phyloP scores from a whole-genome alignment of 345 rosid genomes.

The Salix koriyanagi region DNA sequence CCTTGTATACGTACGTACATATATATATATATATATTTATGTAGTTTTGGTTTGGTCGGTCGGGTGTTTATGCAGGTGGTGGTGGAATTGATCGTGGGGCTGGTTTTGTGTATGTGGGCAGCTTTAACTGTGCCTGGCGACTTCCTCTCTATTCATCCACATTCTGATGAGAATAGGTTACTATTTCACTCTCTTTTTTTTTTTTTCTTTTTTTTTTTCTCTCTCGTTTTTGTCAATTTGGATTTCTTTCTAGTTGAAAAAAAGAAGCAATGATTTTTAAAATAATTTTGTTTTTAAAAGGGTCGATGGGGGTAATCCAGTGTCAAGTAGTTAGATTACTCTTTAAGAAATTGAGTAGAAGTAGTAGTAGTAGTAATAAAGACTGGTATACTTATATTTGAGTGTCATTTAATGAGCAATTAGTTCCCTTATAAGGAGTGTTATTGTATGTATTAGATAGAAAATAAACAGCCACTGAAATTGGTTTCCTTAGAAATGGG shows the following conservation, averaged over 20 bases:
- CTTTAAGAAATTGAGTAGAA: background rate
- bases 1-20: conserved; percentile 3
- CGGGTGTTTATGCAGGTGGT: conserved; percentile 48
- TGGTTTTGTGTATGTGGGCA: conserved; percentile 84
- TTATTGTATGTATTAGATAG: background rate
- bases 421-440: background rate
- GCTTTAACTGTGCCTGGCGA: conserved; percentile 84
- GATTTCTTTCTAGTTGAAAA: background rate
- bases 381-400: background rate
- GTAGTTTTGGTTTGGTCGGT: background rate
- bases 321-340: background rate
- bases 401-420: background rate
- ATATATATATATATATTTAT: background rate
- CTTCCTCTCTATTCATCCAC: conserved; percentile 80
- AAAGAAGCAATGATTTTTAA: too few relatives aligned
- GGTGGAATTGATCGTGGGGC: conserved; percentile 65
- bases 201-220: background rate
- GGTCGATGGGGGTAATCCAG: background rate
- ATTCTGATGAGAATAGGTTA: conserved; percentile 91
- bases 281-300: too few relatives aligned
- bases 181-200: background rate
- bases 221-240: background rate
- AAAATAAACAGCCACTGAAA: background rate
- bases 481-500: background rate
- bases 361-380: background rate